phyloP scores from a whole-genome alignment of 2,329 filamentous ascomycete genomes.

The Aspergillus unguis region DNA sequence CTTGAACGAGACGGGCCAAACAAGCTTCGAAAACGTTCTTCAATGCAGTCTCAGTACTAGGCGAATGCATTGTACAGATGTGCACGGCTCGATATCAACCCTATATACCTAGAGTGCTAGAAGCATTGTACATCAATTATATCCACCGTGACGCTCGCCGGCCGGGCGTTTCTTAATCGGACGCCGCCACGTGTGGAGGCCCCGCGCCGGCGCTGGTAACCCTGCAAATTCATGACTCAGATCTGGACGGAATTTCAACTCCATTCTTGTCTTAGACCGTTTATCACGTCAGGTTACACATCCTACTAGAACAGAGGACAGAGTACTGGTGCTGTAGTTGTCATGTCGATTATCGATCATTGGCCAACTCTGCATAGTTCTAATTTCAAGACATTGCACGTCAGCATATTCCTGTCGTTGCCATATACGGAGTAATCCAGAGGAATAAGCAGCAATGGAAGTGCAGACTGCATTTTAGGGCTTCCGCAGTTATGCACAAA shows the following conservation, averaged over 20 bases:
- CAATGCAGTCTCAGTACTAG: background rate
- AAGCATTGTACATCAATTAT: background rate
- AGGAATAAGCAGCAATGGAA: too few species aligned
- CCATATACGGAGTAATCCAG: background rate
- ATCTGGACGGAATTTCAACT: constrained; percentile 4
- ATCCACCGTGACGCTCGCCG: background rate
- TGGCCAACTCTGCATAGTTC: too few species aligned
- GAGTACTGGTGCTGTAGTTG: too few species aligned
- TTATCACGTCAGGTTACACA: too few species aligned
- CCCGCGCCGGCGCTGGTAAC: background rate
- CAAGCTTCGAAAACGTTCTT: constrained; percentile 27
- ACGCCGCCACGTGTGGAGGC: constrained; percentile 11
- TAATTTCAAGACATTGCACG: background rate
- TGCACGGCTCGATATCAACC: background rate
- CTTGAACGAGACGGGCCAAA: constrained; percentile 30
- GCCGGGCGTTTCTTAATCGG: background rate
- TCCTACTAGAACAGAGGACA: too few species aligned
- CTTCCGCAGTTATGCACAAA: too few species aligned
- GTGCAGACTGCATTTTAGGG: too few species aligned
- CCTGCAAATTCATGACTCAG: background rate
- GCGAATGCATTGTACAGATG: background rate
- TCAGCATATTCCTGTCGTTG: constrained; percentile 5
- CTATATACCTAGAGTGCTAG: background rate
- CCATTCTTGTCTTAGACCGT: constrained; percentile 1
- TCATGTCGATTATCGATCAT: too few species aligned